These are phyloP conservation scores for Craterostigma plantagineum DNA, from an alignment of 257 asterid species.

Conservation along the genomic window DNA sequence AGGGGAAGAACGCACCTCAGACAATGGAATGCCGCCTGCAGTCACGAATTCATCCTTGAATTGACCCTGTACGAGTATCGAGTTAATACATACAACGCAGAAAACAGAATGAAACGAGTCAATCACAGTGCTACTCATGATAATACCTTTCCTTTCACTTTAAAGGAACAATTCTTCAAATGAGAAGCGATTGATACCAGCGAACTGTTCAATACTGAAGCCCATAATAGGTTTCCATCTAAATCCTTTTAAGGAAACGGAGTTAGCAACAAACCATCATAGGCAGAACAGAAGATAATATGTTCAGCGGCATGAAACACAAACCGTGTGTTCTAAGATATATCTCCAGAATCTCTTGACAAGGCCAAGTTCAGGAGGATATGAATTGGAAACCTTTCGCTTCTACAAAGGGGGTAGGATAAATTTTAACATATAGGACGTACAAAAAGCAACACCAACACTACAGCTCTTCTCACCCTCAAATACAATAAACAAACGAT, in stretches of 20 bases:
- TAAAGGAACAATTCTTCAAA: conserved; percentile 46
- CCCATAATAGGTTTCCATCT: conserved; percentile 64
- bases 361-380: conserved; percentile 54
- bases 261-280: conserved; percentile 8
- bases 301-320: conserved; percentile 11
- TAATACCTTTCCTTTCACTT: conserved; percentile 71
- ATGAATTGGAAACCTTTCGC: conserved; percentile 60
- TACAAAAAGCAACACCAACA: too few species aligned
- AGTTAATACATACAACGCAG: conserved; percentile 5
- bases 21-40: conserved; percentile 91
- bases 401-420: conserved; percentile 37
- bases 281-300: conserved; percentile 9
- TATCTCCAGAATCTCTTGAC: conserved; percentile 92
- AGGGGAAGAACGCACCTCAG: conserved; percentile 46
- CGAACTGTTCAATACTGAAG: conserved; percentile 48
- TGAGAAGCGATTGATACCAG: conserved; percentile 34
- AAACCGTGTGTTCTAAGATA: conserved; percentile 58
- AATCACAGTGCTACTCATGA: conserved; percentile 4
- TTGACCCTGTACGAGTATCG: conserved; percentile 72
- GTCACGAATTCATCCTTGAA: conserved; percentile 97
- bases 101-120: conserved; percentile 4
- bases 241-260: conserved; percentile 26
- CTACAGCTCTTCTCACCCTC: too few species aligned
- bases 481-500: too few species aligned
- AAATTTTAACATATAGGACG: too few species aligned